Evolutionary conservation across 2,329 filamentous ascomycete species (phyloP), one percentile per base, ranked within the genome.

Genomic region (Phoma sp.): DNA sequence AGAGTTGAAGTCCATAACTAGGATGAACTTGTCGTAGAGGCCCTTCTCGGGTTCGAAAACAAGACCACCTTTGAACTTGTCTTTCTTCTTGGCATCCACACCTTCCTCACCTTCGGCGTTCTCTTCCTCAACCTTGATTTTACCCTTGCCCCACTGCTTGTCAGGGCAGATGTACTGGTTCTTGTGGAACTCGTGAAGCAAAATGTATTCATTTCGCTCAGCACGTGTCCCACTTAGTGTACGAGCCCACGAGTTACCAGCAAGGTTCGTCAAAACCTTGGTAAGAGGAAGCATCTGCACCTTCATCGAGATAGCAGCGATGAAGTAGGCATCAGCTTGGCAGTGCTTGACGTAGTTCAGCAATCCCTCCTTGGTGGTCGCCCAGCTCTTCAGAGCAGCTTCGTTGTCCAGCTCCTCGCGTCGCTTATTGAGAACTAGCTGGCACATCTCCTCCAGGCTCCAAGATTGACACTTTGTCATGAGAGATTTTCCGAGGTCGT

Each of bases 1-100:
- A 67, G 93, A 97, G 83, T 99, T 99, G 82, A 99, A 99, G 81
- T 99, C 95, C 96, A 99, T 99, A 76, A 99, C 96, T 50, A 99
- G 84, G 47, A 99, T 90, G 75, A 96, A 97, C 77, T 96, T 96
- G 83, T 99, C 95, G 72, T 99, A 99, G 4, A 99, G 84, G 15
- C 96, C 95, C 76, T 93, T 97, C 74, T 98, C 93, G 4, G 95
- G 95, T 74, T 99, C 95, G 66, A 99, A 98, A 52, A 99, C 95
- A 26, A 99, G 87, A 82, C 96, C 95, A 72, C 95, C 95, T 80
- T 99, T 98, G 81, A 90, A 99, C 77, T 98, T 99, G 78, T 99
- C 96, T 76, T 97, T 99, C 82, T 98, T 99, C 79, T 97, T 99
- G 55, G 84, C 85, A 59, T 92, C 90, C 2, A 73, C 78, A 7